A percentile compares a stretch with the other conserved stretches of the same genome.
These are phyloP conservation scores for Umbellularia californica DNA, from an alignment of 164 flowering plant genomes.

Conservation along the genomic window DNA sequence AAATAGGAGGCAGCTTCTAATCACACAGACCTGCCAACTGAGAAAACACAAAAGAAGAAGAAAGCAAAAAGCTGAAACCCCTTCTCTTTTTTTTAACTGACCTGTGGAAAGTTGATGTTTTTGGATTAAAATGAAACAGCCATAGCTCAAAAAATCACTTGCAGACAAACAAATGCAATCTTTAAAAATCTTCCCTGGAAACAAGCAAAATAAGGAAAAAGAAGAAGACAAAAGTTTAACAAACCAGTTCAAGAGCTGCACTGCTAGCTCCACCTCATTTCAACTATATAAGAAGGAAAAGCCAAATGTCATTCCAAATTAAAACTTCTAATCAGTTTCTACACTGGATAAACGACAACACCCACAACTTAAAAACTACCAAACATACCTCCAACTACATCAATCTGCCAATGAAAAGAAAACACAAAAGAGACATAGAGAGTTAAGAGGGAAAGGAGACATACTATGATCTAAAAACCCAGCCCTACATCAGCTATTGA, in stretches of 20 bases:
- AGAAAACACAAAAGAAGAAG: neutral
- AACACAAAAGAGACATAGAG: neutral
- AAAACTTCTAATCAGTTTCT: neutral
- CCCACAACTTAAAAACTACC: slow-evolving; percentile 10
- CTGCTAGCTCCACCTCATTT: neutral
- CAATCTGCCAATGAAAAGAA: slow-evolving; percentile 1
- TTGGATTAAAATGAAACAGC: neutral
- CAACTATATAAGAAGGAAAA: neutral
- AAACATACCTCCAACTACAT: slow-evolving; percentile 5
- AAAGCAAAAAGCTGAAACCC: too few species aligned
- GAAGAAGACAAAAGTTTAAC: neutral
- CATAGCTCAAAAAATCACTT: neutral
- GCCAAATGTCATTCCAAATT: neutral
- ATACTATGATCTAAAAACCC: neutral
- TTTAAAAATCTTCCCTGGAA: neutral
- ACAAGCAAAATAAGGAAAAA: neutral
- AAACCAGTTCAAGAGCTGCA: neutral
- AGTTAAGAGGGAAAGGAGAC: neutral
- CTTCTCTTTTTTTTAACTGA: neutral
- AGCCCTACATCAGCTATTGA: neutral
- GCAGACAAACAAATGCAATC: too few species aligned
- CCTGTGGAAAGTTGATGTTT: neutral
- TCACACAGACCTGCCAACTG: neutral
- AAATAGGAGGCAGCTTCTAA: too few species aligned
- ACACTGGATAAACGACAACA: slow-evolving; percentile 9